Evolutionary conservation across 805 yeast genomes (phyloP).

Genomic region (Isabelozyma rhagii): DNA sequence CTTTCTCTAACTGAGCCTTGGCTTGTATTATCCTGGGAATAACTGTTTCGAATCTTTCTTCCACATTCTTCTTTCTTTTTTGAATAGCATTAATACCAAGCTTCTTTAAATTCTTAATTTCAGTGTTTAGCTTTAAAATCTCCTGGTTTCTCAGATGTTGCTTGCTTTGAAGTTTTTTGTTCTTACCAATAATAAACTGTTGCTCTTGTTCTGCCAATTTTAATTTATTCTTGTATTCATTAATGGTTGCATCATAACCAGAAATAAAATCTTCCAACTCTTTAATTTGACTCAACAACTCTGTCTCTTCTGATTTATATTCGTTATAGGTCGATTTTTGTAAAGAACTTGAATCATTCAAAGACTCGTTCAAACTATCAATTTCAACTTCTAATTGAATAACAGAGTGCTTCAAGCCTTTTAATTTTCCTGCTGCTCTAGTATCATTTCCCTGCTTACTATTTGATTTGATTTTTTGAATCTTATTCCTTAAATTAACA

Average conservation of each 20-base stretch:
- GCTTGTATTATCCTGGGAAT: constrained; percentile 28
- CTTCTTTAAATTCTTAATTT: constrained; percentile 15
- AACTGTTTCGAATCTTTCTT: constrained; percentile 34
- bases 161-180: constrained; percentile 23
- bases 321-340: constrained; percentile 8
- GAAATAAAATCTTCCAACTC: constrained; percentile 18
- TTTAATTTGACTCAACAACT: constrained; percentile 16
- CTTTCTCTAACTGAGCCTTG: constrained; percentile 15
- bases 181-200: constrained; percentile 16
- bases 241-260: constrained; percentile 21
- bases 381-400: constrained; percentile 37
- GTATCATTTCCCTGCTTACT: constrained; percentile 23
- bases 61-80: constrained; percentile 21
- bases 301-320: constrained; percentile 15
- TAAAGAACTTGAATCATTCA: constrained; percentile 10
- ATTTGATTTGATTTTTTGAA: constrained; percentile 16
- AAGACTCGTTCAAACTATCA: constrained; percentile 14
- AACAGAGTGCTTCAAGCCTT: constrained; percentile 38
- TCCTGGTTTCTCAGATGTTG: constrained; percentile 22
- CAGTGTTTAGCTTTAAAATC: constrained; percentile 17
- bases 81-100: constrained; percentile 6
- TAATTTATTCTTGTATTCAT: constrained; percentile 15
- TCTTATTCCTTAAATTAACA: constrained; percentile 27
- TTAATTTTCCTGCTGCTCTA: constrained; percentile 32
- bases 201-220: constrained; percentile 20